Percentiles rank a stretch among this genome's conserved stretches.
Conservation (phyloP, 768 basidiomycete species). For the Tylopilus cervinicoccineus region DNA sequence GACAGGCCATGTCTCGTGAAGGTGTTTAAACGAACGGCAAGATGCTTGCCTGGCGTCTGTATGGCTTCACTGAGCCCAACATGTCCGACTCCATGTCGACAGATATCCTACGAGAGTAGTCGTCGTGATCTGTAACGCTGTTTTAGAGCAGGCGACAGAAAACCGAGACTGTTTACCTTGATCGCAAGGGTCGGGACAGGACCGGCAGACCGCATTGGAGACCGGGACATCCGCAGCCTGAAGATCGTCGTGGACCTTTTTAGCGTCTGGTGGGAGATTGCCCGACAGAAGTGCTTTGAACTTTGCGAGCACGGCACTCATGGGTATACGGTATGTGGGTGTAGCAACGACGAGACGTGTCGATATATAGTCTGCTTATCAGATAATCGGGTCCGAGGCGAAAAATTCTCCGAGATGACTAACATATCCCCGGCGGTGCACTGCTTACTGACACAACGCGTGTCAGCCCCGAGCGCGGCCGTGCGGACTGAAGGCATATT, state of each 20-base stretch:
- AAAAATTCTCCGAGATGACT: neutral
- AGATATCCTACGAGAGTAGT: slow-evolving; percentile 68
- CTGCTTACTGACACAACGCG: too few relatives aligned
- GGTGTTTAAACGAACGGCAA: neutral
- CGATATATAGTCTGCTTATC: neutral
- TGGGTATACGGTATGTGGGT: too few relatives aligned
- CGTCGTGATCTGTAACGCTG: slow-evolving; percentile 55
- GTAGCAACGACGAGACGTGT: neutral
- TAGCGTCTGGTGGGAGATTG: slow-evolving; percentile 29
- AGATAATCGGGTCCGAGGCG: slow-evolving; percentile 8
- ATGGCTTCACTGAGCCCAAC: slow-evolving; percentile 84
- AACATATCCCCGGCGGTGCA: too few relatives aligned
- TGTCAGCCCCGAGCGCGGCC: too few relatives aligned
- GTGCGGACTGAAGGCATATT: too few relatives aligned
- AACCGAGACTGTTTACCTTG: slow-evolving; percentile 40
- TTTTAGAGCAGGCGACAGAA: slow-evolving; percentile 25
- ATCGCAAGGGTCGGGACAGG: slow-evolving; percentile 76
- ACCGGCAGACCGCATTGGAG: slow-evolving; percentile 62
- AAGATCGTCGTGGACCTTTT: slow-evolving; percentile 47
- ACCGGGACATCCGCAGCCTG: slow-evolving; percentile 59
- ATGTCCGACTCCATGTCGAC: slow-evolving; percentile 78
- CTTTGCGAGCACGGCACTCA: slow-evolving; percentile 23
- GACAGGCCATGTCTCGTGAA: neutral
- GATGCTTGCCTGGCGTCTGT: slow-evolving; percentile 68
- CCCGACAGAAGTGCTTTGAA: slow-evolving; percentile 19